phyloP scores from a whole-genome alignment of 768 basidiomycete species.

The Mycena rosella region DNA sequence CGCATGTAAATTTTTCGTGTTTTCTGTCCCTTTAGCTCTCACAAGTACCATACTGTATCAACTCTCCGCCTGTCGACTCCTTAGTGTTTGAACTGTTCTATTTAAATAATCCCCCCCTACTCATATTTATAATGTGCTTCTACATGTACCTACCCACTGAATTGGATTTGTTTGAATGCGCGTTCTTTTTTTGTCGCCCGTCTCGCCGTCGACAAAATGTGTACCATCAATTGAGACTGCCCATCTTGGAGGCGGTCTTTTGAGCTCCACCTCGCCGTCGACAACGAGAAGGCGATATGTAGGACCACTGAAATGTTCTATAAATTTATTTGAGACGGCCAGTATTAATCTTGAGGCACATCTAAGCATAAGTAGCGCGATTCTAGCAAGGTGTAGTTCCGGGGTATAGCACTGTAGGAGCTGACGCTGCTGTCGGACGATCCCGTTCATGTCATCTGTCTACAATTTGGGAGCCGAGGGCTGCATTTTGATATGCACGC shows the following conservation, averaged over 20 bases:
- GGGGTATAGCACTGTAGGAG: no score
- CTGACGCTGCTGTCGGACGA: not conserved
- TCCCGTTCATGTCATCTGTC: not conserved
- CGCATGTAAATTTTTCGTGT: not conserved
- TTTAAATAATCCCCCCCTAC: conserved; percentile 17
- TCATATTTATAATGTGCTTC: conserved; percentile 18
- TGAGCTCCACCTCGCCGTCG: no score
- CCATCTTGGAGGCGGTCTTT: no score
- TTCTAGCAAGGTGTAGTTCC: not conserved
- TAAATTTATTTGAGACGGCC: no score
- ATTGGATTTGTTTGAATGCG: no score
- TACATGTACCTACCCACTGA: no score
- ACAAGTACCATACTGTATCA: conserved; percentile 17
- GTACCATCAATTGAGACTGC: no score
- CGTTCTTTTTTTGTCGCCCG: no score
- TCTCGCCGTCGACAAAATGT: no score
- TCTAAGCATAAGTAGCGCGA: no score
- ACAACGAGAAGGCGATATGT: no score
- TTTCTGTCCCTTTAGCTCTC: not conserved
- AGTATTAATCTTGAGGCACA: no score
- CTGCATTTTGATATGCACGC: conserved; percentile 67
- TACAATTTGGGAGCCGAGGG: conserved; percentile 48
- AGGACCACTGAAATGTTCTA: not conserved
- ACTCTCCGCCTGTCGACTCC: not conserved
- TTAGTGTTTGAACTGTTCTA: conserved; percentile 13